Evolutionary conservation across 257 asterid species (phyloP).

Genomic region (Linaria vulgaris): DNA sequence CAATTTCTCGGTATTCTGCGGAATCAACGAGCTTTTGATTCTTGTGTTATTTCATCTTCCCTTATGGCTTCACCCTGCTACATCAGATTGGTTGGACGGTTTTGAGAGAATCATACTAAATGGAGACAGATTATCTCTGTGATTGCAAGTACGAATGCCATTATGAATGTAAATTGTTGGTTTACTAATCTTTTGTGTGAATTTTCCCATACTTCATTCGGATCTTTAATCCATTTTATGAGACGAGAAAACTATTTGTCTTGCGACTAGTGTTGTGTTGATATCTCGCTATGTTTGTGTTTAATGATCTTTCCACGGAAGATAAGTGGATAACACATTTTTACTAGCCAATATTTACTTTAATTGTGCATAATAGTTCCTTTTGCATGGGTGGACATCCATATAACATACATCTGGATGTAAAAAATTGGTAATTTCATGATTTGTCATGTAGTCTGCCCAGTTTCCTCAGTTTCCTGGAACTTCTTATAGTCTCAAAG

Average conservation of each 20-base stretch:
- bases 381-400: too few species aligned
- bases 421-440: background rate
- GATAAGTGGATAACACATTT: background rate
- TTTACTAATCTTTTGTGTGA: slow-evolving; percentile 13
- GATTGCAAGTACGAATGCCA: slow-evolving; percentile 62
- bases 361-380: background rate
- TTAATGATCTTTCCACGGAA: slow-evolving; percentile 9
- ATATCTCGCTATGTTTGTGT: background rate
- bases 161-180: slow-evolving; percentile 24
- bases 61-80: too few species aligned
- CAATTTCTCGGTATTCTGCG: too few species aligned
- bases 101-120: slow-evolving; percentile 66
- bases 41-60: too few species aligned
- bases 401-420: background rate
- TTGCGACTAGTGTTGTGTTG: slow-evolving; percentile 13
- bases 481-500: background rate
- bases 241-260: slow-evolving; percentile 12
- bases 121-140: slow-evolving; percentile 86
- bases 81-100: slow-evolving; percentile 65
- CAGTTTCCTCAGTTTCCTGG: background rate
- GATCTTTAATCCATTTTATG: slow-evolving; percentile 13
- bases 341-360: background rate
- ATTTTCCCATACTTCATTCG: slow-evolving; percentile 11
- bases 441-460: slow-evolving; percentile 1
- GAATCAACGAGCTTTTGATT: too few species aligned